Conservation (phyloP, 2,329 filamentous ascomycete species). For the Scedosporium apiospermum region DNA sequence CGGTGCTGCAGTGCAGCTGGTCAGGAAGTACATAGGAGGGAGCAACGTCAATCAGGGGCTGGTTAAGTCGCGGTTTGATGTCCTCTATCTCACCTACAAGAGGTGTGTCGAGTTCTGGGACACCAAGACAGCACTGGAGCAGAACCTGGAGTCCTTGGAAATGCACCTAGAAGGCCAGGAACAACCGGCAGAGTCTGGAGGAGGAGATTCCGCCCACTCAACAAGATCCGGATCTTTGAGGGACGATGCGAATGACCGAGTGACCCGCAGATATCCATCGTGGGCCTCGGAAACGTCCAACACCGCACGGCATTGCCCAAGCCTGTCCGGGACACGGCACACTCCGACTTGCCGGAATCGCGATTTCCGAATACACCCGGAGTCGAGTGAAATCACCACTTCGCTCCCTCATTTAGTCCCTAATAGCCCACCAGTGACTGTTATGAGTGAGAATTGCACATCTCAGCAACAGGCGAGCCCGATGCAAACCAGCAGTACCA, state of each 20-base stretch:
- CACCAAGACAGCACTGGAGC: constrained; percentile 15
- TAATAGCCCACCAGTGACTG: background rate
- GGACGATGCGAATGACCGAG: background rate
- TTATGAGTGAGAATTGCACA: background rate
- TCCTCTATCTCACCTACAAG: constrained; percentile 15
- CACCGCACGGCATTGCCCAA: no score
- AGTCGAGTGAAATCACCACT: background rate
- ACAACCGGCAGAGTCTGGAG: background rate
- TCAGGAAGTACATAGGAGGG: constrained; percentile 9
- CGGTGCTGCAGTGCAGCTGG: constrained; percentile 18
- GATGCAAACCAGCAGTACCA: background rate
- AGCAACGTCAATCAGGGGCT: constrained; percentile 2
- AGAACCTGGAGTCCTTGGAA: constrained; percentile 17
- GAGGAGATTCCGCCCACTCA: background rate
- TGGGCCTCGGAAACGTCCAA: no score
- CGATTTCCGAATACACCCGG: background rate
- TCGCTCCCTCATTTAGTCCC: background rate
- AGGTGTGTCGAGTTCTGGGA: constrained; percentile 18
- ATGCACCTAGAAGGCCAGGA: constrained; percentile 12
- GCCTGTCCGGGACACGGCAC: background rate
- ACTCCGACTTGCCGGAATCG: background rate
- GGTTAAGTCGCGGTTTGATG: constrained; percentile 10
- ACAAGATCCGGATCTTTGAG: no score
- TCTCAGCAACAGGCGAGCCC: background rate
- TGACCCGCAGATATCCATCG: no score